These are phyloP conservation scores for Daedaleopsis sinensis DNA, from an alignment of 768 basidiomycete species.

Conservation along the genomic window DNA sequence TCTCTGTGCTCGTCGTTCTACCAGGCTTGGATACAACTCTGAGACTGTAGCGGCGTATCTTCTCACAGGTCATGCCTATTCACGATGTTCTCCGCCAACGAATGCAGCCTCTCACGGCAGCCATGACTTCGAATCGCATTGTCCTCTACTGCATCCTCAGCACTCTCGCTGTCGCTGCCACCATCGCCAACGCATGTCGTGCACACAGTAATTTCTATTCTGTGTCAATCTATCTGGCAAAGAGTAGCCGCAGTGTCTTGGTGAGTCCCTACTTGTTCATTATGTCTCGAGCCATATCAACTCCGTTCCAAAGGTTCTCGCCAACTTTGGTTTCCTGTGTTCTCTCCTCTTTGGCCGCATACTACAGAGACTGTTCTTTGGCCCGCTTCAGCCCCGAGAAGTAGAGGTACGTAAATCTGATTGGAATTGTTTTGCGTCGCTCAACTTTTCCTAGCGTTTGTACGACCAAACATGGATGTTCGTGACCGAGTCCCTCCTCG, in stretches of 20 bases:
- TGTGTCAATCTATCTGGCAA: constrained; percentile 88
- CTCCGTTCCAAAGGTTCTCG: constrained; percentile 64
- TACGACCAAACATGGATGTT: constrained; percentile 98
- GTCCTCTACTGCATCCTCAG: constrained; percentile 73
- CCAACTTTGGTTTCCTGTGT: constrained; percentile 85
- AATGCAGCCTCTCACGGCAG: constrained; percentile 50
- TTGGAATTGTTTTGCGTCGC: background rate
- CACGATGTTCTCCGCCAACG: constrained; percentile 53
- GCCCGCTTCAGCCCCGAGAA: constrained; percentile 82
- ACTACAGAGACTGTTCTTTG: constrained; percentile 90
- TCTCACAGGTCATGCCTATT: constrained; percentile 45
- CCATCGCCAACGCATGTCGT: constrained; percentile 78
- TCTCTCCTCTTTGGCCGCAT: constrained; percentile 76
- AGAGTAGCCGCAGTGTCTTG: constrained; percentile 90
- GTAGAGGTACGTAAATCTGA: constrained; percentile 68
- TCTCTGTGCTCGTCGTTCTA: too few relatives aligned
- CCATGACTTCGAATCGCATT: constrained; percentile 64
- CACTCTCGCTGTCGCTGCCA: constrained; percentile 66
- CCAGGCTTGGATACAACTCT: too few relatives aligned
- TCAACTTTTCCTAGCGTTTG: constrained; percentile 65
- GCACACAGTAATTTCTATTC: constrained; percentile 93
- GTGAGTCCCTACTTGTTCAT: constrained; percentile 45
- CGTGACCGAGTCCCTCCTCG: constrained; percentile 93
- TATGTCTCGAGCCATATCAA: background rate
- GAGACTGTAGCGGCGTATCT: too few relatives aligned